Evolutionary conservation across 768 basidiomycete genomes (phyloP).

Genomic region (Tulasnella sp.): DNA sequence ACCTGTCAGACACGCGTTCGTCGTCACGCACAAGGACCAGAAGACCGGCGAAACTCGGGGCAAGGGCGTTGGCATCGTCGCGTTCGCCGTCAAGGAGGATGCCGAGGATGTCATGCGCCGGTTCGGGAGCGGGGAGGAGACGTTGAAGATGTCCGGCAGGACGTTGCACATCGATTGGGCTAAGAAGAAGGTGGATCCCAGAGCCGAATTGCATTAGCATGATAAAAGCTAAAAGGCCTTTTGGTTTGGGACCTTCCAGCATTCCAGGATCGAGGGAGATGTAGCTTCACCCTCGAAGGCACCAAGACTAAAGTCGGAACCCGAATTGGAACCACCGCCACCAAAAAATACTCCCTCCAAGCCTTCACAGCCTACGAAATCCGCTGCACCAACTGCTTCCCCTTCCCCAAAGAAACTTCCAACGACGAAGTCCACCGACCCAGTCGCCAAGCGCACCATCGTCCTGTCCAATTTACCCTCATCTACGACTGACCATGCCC

Average conservation of each 20-base stretch:
- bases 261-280: not conserved
- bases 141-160: conserved; percentile 67
- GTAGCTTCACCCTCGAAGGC: not conserved
- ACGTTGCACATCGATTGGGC: conserved; percentile 80
- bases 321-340: conserved; percentile 20
- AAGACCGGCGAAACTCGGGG: conserved; percentile 55
- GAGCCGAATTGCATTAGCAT: conserved; percentile 37
- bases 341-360: conserved; percentile 17
- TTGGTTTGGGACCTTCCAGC: not conserved
- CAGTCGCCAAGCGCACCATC: conserved; percentile 81
- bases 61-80: conserved; percentile 96
- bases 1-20: conserved; percentile 90
- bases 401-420: not conserved
- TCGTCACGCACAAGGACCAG: conserved; percentile 80
- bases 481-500: conserved; percentile 58
- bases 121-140: conserved; percentile 57
- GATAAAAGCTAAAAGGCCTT: not conserved
- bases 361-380: not conserved
- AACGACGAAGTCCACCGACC: conserved; percentile 51
- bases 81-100: conserved; percentile 88
- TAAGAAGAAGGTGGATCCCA: conserved; percentile 63
- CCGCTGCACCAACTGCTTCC: not conserved
- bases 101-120: conserved; percentile 53
- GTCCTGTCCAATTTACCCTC: conserved; percentile 74
- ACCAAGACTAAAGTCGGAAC: not conserved